Base-by-base conservation (phyloP, 768 basidiomycete species). In the Xerocomus brunneocitrinus region DNA sequence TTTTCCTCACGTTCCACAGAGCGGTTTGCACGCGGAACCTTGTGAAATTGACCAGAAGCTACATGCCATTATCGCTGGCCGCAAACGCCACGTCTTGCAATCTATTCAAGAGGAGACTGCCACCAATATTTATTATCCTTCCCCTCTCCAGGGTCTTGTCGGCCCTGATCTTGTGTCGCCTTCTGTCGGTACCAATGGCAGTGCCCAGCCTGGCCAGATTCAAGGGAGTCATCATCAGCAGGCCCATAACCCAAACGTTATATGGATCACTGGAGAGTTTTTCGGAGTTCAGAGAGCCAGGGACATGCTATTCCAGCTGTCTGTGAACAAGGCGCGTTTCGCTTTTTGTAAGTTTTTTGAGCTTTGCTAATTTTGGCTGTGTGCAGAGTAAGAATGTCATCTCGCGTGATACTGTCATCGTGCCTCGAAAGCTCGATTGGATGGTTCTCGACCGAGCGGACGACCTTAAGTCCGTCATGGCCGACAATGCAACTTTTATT, bases 211-310 rank as follows among this genome's bases (percentile, higher is more conserved):
- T 19, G 48, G 53, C 5, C 66, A 67, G 45, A 42, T 25, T 10
- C 64, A 58, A 41, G 61, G 53, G 3, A 51, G n/a, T 34, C 65
- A 60, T 27, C 58, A 65, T n/a, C 67, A 53, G 35, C 60, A 61
- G 19, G 70, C 77, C 73, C 80, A 85, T 63, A 83, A 81, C 53
- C 78, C 76, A 54, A 92, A 91, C 66, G 73, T 86, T 22, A 87
- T 98, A 56, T 99, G 91, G 87, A 94, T 99, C 62, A 98, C 95
- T 0, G 95, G 95, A 39, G 95, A 98, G 70, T 97, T 95, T 67
- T 95, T 98, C 58, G 91, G 91, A 16, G 95, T 98, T 10, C 91
- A 95, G 67, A 76, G 95, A 47, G 95, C 95, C 10, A 79, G 91
- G 58, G 95, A 98, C 65, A 98, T 97, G 95, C 73, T 99, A 9